Evolutionary conservation across 1,284 basidiomycete genomes (phyloP).

Genomic region (Marasmius oreades): DNA sequence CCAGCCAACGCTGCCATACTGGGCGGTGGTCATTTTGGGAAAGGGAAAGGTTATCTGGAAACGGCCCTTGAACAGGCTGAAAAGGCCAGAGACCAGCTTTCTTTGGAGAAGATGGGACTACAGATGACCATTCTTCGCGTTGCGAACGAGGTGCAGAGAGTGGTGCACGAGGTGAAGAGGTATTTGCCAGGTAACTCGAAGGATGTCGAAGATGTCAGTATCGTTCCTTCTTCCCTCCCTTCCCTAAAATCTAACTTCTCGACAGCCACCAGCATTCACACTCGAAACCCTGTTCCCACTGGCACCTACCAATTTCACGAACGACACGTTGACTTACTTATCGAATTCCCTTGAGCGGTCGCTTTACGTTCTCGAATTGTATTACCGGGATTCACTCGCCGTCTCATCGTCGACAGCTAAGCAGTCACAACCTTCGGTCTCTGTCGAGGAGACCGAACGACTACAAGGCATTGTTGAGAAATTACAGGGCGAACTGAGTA

Average conservation of each 20-base stretch:
- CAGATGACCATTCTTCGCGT: constrained; percentile 65
- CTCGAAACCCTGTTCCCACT: constrained; percentile 59
- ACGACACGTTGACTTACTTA: constrained; percentile 47
- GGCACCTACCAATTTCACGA: constrained; percentile 46
- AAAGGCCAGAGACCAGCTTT: constrained; percentile 57
- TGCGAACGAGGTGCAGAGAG: constrained; percentile 65
- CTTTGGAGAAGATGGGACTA: constrained; percentile 70
- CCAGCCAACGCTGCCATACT: constrained; percentile 50
- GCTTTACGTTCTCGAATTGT: constrained; percentile 18
- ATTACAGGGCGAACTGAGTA: constrained; percentile 59
- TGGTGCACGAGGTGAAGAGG: constrained; percentile 42
- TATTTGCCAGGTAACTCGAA: constrained; percentile 30
- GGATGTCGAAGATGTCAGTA: constrained; percentile 42
- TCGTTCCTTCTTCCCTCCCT: constrained; percentile 5
- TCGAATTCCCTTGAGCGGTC: constrained; percentile 43
- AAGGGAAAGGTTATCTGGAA: constrained; percentile 60
- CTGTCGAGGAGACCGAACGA: constrained; percentile 38
- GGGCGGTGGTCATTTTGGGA: constrained; percentile 46
- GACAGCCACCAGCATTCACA: constrained; percentile 44
- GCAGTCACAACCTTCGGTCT: constrained; percentile 10
- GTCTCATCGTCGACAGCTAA: constrained; percentile 21
- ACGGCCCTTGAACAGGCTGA: constrained; percentile 74
- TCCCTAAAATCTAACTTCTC: neutral
- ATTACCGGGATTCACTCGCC: constrained; percentile 9
- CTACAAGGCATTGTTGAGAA: constrained; percentile 43